A percentile compares a stretch with the other conserved stretches of the same genome.
Evolutionary conservation across 805 yeast genomes (phyloP).

Genomic region (Saccharomyces eubayanus): DNA sequence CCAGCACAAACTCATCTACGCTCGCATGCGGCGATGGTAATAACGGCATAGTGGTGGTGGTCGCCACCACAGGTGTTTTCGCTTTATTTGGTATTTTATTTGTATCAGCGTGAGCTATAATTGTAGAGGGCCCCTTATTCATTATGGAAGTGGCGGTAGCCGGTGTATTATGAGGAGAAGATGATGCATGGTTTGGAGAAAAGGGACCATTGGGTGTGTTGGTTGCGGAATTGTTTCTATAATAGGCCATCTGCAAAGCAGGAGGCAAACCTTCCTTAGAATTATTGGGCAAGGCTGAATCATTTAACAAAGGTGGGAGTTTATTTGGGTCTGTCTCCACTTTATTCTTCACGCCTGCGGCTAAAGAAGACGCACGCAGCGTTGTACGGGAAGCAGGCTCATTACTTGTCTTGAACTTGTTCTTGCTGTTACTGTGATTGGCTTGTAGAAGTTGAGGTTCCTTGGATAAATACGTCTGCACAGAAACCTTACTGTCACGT

Average conservation of each 20-base stretch:
- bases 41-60: conserved; percentile 24
- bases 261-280: conserved; percentile 34
- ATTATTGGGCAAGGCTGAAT: conserved; percentile 36
- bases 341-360: conserved; percentile 21
- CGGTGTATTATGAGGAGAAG: conserved; percentile 5
- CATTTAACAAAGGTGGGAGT: conserved; percentile 33
- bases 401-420: conserved; percentile 1
- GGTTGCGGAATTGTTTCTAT: conserved; percentile 26
- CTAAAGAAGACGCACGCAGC: background rate
- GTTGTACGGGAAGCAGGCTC: background rate
- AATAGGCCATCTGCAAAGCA: conserved; percentile 36
- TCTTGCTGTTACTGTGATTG: background rate
- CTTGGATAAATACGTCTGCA: conserved; percentile 38
- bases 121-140: background rate
- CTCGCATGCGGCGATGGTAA: conserved; percentile 27
- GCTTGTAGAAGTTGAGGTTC: conserved; percentile 35
- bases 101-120: background rate
- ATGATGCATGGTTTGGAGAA: conserved; percentile 5
- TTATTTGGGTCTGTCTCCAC: conserved; percentile 2
- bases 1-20: conserved; percentile 61
- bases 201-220: conserved; percentile 10
- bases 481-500: conserved; percentile 22
- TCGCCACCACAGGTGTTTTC: conserved; percentile 19
- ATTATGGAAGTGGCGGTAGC: background rate
- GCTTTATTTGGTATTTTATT: background rate